Base-by-base conservation (phyloP, 2,329 filamentous ascomycete species). In the Exophiala lecanii-corni region DNA sequence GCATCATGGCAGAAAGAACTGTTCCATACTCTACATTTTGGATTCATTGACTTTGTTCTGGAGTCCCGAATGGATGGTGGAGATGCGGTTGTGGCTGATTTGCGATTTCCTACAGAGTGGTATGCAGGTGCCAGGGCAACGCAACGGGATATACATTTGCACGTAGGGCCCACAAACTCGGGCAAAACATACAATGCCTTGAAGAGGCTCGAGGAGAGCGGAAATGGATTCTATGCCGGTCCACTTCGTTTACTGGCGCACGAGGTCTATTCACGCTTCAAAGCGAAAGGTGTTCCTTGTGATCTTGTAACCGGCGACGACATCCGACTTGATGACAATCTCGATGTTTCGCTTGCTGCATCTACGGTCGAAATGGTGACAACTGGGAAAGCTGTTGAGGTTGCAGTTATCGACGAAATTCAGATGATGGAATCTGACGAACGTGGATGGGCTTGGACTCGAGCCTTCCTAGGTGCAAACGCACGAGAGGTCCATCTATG, bases 401-500 rank as follows among this genome's bases (percentile, higher is more conserved):
- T 98, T 25, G 91, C 88, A 1, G 91, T 98, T 54, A 91, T 98
- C 50, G 92, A 98, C 60, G 92, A 98, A 68, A 97, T 98, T 44
- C 92, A 98, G 65, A 97, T 98, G 92, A 87, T 98, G 54, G 82
- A 79, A 12, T 82, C 89, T 57, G 50, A 62, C 0, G 79, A 87
- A 0, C 82, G 92, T 55, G 92, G 94, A 2, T 94, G 85, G 82
- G 89, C 89, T 2, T 98, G 92, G 92, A 95, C 89, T 1, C 80
- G 89, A 56, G 92, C 92, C 2, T 72, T 97, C 10, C 71, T 98
- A 4, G 92, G 92, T 25, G 75, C 95, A 1, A 82, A 85, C 64
- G 92, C 88, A 3, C 83, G 82, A 55, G 92, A 98, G 60, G 72
- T 98, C 4, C 92, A 98, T 65, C 74, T 98, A 0, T 98, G 92